These are phyloP conservation scores for Purpureocillium lavendulum DNA, from an alignment of 2,329 filamentous ascomycete species.

Conservation along the genomic window DNA sequence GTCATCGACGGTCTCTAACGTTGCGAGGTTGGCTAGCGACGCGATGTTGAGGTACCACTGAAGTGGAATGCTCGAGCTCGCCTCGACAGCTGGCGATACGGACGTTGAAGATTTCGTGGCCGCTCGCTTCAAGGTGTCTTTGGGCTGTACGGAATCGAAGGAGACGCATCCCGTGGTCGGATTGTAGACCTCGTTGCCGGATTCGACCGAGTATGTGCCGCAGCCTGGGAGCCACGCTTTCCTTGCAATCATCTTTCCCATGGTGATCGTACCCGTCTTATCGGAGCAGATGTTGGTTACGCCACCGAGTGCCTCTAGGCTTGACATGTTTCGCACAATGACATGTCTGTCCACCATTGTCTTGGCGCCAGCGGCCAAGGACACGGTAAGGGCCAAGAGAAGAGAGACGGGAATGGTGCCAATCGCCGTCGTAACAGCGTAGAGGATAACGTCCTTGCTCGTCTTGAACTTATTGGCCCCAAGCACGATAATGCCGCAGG, in stretches of 20 bases:
- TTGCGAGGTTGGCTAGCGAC: conserved; percentile 57
- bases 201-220: conserved; percentile 49
- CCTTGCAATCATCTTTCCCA: conserved; percentile 61
- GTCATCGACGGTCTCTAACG: conserved; percentile 41
- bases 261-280: conserved; percentile 63
- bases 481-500: conserved; percentile 50
- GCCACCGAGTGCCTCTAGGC: conserved; percentile 60
- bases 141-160: conserved; percentile 54
- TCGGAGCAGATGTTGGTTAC: conserved; percentile 68
- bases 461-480: conserved; percentile 45
- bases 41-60: conserved; percentile 44
- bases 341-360: conserved; percentile 56
- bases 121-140: conserved; percentile 37
- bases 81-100: conserved; percentile 28
- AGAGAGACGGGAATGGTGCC: conserved; percentile 57
- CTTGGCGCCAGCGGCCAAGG: conserved; percentile 56
- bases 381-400: conserved; percentile 63
- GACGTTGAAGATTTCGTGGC: conserved; percentile 21
- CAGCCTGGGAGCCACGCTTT: conserved; percentile 56
- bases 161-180: conserved; percentile 50
- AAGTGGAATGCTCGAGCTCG: conserved; percentile 39
- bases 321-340: conserved; percentile 56
- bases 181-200: conserved; percentile 51
- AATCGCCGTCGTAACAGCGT: conserved; percentile 49
- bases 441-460: conserved; percentile 45